Evolutionary conservation across 805 yeast species (phyloP).

Genomic region (Candida railenensis): DNA sequence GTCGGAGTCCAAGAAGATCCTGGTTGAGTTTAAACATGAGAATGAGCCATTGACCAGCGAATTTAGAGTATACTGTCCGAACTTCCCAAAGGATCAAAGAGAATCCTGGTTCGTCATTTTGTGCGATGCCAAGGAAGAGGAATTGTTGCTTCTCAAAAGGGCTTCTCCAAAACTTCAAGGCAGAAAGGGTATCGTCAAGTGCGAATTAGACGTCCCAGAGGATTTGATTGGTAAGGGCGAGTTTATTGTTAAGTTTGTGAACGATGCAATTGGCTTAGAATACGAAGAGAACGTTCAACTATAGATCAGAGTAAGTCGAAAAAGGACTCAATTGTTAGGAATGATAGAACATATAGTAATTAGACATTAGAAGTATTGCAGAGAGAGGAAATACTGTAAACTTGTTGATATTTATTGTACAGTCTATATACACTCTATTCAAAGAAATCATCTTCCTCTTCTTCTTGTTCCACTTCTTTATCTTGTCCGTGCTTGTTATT

Average conservation of each 20-base stretch:
- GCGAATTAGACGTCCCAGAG: conserved; percentile 50
- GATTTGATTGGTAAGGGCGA: conserved; percentile 42
- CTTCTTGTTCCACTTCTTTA: conserved; percentile 16
- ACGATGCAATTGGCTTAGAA: conserved; percentile 63
- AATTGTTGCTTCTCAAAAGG: conserved; percentile 67
- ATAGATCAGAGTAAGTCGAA: neutral
- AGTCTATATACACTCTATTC: conserved; percentile 23
- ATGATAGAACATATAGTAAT: neutral
- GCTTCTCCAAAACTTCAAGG: conserved; percentile 56
- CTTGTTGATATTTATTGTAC: conserved; percentile 6
- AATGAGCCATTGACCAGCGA: conserved; percentile 52
- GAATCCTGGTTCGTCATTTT: conserved; percentile 89
- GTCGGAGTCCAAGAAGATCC: conserved; percentile 27
- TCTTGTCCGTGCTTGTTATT: neutral
- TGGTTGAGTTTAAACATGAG: conserved; percentile 52
- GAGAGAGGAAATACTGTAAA: neutral
- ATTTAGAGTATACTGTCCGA: conserved; percentile 70
- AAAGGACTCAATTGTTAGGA: too few relatives aligned
- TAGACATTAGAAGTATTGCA: neutral
- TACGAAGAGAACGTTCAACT: conserved; percentile 26
- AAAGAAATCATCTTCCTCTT: conserved; percentile 46
- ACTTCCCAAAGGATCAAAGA: conserved; percentile 85
- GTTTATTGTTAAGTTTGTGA: conserved; percentile 50
- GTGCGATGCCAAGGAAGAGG: conserved; percentile 48
- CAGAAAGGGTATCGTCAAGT: conserved; percentile 37